These are phyloP conservation scores for Barbarea vulgaris DNA, from an alignment of 345 rosid genomes.

Conservation along the genomic window DNA sequence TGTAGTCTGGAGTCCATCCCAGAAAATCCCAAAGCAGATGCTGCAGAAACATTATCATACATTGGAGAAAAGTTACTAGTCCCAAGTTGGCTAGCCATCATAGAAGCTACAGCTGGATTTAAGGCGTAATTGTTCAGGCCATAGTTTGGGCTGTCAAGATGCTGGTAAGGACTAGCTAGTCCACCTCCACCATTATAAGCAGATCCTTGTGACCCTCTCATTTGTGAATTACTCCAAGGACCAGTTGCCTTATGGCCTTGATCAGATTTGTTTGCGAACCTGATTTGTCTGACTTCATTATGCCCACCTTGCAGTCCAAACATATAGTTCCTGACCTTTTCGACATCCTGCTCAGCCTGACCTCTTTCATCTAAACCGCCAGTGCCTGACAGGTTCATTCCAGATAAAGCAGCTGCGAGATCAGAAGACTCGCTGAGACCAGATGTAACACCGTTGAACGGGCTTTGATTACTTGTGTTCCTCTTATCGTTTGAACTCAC, in stretches of 20 bases:
- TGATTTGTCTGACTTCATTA: slow-evolving; percentile 48
- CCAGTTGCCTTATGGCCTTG: slow-evolving; percentile 41
- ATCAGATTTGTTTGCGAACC: slow-evolving; percentile 50
- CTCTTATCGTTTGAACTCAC: slow-evolving; percentile 61
- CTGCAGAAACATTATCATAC: slow-evolving; percentile 74
- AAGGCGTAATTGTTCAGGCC: slow-evolving; percentile 54
- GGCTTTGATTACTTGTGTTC: slow-evolving; percentile 49
- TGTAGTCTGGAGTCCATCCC: slow-evolving; percentile 70
- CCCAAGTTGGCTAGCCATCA: slow-evolving; percentile 71
- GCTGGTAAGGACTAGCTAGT: slow-evolving; percentile 52
- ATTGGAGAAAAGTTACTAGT: slow-evolving; percentile 57
- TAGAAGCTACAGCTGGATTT: slow-evolving; percentile 61
- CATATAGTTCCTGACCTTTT: slow-evolving; percentile 54
- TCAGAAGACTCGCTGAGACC: slow-evolving; percentile 61
- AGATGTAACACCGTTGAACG: slow-evolving; percentile 58
- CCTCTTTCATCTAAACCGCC: slow-evolving; percentile 50
- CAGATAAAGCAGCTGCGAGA: slow-evolving; percentile 64
- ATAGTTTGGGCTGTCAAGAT: slow-evolving; percentile 55
- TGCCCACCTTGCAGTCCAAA: slow-evolving; percentile 53
- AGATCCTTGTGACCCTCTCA: slow-evolving; percentile 70
- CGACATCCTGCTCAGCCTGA: slow-evolving; percentile 51
- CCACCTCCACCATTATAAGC: slow-evolving; percentile 54
- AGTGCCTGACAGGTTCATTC: slow-evolving; percentile 60
- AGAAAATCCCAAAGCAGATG: slow-evolving; percentile 55
- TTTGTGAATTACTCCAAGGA: slow-evolving; percentile 48